phyloP scores from a whole-genome alignment of 768 basidiomycete genomes.

The Tylopilus vinaceipallidus region DNA sequence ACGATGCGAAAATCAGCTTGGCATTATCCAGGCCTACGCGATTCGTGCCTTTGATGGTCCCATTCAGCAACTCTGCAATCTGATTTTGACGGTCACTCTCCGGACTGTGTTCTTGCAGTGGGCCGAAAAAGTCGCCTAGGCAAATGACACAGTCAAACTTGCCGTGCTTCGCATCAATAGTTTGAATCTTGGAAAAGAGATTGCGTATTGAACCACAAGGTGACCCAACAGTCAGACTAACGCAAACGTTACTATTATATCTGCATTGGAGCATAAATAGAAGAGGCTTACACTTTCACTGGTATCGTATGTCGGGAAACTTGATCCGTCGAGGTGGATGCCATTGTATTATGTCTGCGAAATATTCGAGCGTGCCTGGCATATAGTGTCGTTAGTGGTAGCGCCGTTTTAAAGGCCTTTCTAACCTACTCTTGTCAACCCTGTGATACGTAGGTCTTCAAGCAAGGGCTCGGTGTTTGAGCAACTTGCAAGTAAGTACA shows the following conservation, averaged over 20 bases:
- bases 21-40: not conserved
- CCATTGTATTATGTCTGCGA: slow-evolving; percentile 12
- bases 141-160: slow-evolving; percentile 86
- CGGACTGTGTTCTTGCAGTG: slow-evolving; percentile 34
- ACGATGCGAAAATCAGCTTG: slow-evolving; percentile 13
- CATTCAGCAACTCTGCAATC: slow-evolving; percentile 59
- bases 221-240: slow-evolving; percentile 77
- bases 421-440: no score
- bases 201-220: slow-evolving; percentile 69
- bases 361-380: no score
- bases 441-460: no score
- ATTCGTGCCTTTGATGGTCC: slow-evolving; percentile 60
- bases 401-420: not conserved
- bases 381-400: not conserved
- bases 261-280: not conserved
- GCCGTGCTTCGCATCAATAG: slow-evolving; percentile 89
- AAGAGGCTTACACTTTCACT: slow-evolving; percentile 33
- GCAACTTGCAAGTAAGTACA: no score
- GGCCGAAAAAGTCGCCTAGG: slow-evolving; percentile 83
- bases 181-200: slow-evolving; percentile 77
- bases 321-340: slow-evolving; percentile 16
- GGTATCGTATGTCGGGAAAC: slow-evolving; percentile 4
- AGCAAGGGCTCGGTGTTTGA: no score
- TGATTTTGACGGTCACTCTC: slow-evolving; percentile 46
- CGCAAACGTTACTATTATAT: not conserved